Evolutionary conservation across 139 green algal genomes (phyloP).

Genomic region (Chlamydomonas applanata): DNA sequence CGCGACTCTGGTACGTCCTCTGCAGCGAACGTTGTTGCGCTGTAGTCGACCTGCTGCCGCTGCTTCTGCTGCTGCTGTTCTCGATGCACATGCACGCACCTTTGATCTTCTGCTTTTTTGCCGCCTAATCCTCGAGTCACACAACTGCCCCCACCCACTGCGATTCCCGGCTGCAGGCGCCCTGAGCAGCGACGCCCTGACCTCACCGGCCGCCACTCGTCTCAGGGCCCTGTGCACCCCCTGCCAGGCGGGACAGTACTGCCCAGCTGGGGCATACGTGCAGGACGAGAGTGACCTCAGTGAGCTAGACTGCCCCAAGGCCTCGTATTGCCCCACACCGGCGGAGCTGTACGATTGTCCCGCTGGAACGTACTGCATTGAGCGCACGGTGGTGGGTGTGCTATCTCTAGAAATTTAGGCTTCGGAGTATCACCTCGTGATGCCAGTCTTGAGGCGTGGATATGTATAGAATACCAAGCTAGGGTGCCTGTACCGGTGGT

Average conservation of each 20-base stretch:
- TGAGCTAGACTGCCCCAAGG: constrained; percentile 29
- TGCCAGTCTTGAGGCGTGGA: too few relatives aligned
- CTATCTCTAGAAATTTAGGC: too few relatives aligned
- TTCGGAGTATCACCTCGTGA: too few relatives aligned
- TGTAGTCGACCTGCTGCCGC: too few relatives aligned
- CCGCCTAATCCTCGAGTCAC: too few relatives aligned
- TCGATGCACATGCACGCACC: too few relatives aligned
- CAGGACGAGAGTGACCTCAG: constrained; percentile 10
- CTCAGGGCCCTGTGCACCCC: constrained; percentile 33
- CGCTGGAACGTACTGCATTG: constrained; percentile 35
- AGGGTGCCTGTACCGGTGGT: too few relatives aligned
- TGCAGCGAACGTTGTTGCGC: too few relatives aligned
- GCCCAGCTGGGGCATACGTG: constrained; percentile 25
- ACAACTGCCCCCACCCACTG: background rate
- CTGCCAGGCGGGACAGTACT: constrained; percentile 39
- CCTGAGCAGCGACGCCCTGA: constrained; percentile 19
- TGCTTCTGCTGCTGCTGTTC: too few relatives aligned
- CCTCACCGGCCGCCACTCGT: background rate
- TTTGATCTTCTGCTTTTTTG: too few relatives aligned
- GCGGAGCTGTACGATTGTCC: constrained; percentile 13
- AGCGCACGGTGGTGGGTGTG: background rate
- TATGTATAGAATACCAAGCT: too few relatives aligned
- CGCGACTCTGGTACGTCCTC: too few relatives aligned
- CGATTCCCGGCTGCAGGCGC: constrained; percentile 6
- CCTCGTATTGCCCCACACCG: constrained; percentile 39